Evolutionary conservation across 2,329 filamentous ascomycete genomes (phyloP), one percentile per base, ranked within the genome.

Genomic region (Paraconiothyrium brasiliense): DNA sequence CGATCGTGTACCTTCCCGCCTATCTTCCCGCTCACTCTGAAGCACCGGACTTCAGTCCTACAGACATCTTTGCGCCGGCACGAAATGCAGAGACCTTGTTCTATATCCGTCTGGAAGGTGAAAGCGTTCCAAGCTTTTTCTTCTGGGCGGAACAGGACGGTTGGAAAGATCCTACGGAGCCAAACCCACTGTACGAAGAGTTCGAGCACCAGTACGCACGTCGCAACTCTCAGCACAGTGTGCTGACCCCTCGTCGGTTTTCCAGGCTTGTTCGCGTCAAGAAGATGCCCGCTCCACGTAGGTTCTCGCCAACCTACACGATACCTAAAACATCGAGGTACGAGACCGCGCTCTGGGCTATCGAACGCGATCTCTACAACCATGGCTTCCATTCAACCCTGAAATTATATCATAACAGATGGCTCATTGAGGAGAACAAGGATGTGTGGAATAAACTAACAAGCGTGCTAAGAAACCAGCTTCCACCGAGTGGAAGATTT

Each of bases 51-150:
- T 13, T 47, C 14, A n/a, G 52, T 1, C 47, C 59, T 16, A 11
- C 37, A 1, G 32, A 60, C 11, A 30, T 37, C 22, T 24, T 63
- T 14, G 22, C 20, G 4, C 27, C 27, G 1, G 16, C n/a, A 5
- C 58, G 16, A 54, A 48, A 46, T 9, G 48, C 75, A 1, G 64
- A 68, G 0, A 72, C 68, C 13, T 43, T 78, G 16, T 75, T 67
- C 50, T 78, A 66, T 41, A 63, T 78, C 1, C 67, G 72, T 11
- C 75, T 76, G 39, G 59, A 48, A 1, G 67, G 67, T 2, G 72
- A 69, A 43, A 67, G 73, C 49, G 55, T 78, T 1, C 76, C 76
- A 22, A 72, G 74, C 50, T 78, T 75, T 59, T 75, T 70, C 37
- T 78, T 77, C 57, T 77, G 74, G 74, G 59, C 63, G 0, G 46